Conservation (phyloP, 805 yeast species). For the Candida stauntonica region DNA sequence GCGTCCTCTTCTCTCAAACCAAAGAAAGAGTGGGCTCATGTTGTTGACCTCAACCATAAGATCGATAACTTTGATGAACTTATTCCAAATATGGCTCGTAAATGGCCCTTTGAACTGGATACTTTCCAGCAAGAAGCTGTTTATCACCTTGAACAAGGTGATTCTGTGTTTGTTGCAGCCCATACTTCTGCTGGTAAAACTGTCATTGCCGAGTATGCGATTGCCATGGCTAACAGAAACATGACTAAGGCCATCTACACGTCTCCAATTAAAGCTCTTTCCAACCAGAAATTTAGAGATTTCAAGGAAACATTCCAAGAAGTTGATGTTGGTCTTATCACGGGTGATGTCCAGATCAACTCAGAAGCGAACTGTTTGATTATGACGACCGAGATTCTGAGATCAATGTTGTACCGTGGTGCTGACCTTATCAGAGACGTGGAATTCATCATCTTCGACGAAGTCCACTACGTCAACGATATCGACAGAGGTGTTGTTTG, state of each 20-base stretch:
- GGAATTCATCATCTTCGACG: slow-evolving; percentile 96
- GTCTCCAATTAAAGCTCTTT: slow-evolving; percentile 88
- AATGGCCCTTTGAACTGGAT: slow-evolving; percentile 94
- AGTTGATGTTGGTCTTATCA: slow-evolving; percentile 86
- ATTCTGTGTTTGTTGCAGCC: slow-evolving; percentile 97
- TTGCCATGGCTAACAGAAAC: slow-evolving; percentile 92
- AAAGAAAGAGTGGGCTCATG: slow-evolving; percentile 87
- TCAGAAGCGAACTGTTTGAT: slow-evolving; percentile 94
- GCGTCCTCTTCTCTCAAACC: slow-evolving; percentile 1
- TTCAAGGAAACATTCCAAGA: slow-evolving; percentile 76
- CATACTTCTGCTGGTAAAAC: slow-evolving; percentile 99
- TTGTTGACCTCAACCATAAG: slow-evolving; percentile 79
- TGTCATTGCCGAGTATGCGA: slow-evolving; percentile 97
- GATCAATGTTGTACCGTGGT: slow-evolving; percentile 95
- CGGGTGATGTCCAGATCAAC: slow-evolving; percentile 97
- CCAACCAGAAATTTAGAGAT: slow-evolving; percentile 87
- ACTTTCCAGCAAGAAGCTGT: slow-evolving; percentile 96
- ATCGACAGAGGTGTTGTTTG: slow-evolving; percentile 97
- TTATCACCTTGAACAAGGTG: slow-evolving; percentile 94
- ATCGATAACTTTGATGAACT: slow-evolving; percentile 82
- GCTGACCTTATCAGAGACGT: slow-evolving; percentile 96
- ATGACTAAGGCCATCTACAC: slow-evolving; percentile 97
- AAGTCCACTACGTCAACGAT: slow-evolving; percentile 96
- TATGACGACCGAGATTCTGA: slow-evolving; percentile 95
- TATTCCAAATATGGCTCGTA: slow-evolving; percentile 89